Percentiles rank a stretch among this genome's conserved stretches.
Conservation (phyloP, 1,284 basidiomycete species). For the Papiliotrema terrestris region DNA sequence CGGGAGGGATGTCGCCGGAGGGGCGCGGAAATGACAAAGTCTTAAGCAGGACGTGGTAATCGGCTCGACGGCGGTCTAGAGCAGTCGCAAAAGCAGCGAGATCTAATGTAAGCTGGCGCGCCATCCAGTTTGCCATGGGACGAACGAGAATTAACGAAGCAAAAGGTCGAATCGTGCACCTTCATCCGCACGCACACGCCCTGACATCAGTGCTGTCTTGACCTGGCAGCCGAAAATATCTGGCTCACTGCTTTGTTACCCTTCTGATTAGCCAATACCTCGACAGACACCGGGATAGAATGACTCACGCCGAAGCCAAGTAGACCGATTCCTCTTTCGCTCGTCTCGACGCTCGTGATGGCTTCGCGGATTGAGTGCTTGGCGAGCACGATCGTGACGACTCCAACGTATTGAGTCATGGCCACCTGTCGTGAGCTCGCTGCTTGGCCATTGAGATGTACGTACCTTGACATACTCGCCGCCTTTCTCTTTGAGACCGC, state of each 20-base stretch:
- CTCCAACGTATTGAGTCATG: constrained; percentile 40
- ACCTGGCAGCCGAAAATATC: background rate
- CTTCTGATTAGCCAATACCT: constrained; percentile 32
- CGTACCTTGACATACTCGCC: constrained; percentile 32
- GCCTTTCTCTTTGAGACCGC: constrained; percentile 52
- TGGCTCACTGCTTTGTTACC: constrained; percentile 43
- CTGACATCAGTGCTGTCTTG: constrained; percentile 7
- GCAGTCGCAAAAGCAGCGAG: constrained; percentile 56
- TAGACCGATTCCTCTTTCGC: constrained; percentile 39
- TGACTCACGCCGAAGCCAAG: constrained; percentile 39
- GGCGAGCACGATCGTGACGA: constrained; percentile 56
- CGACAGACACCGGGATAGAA: background rate
- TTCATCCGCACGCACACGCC: constrained; percentile 47
- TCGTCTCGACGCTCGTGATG: constrained; percentile 27
- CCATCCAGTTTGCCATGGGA: constrained; percentile 20
- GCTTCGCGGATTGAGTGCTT: constrained; percentile 42
- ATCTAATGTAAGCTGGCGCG: constrained; percentile 45
- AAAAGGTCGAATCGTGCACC: constrained; percentile 47
- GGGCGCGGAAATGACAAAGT: constrained; percentile 29
- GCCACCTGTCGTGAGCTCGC: constrained; percentile 18
- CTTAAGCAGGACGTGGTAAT: constrained; percentile 26
- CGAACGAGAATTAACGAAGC: constrained; percentile 59
- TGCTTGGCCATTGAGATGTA: background rate
- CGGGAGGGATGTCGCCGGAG: constrained; percentile 20
- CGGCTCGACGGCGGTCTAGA: constrained; percentile 49